Base-by-base conservation (phyloP, 352 stramenopile species). In the Globisporangium apiculatum region DNA sequence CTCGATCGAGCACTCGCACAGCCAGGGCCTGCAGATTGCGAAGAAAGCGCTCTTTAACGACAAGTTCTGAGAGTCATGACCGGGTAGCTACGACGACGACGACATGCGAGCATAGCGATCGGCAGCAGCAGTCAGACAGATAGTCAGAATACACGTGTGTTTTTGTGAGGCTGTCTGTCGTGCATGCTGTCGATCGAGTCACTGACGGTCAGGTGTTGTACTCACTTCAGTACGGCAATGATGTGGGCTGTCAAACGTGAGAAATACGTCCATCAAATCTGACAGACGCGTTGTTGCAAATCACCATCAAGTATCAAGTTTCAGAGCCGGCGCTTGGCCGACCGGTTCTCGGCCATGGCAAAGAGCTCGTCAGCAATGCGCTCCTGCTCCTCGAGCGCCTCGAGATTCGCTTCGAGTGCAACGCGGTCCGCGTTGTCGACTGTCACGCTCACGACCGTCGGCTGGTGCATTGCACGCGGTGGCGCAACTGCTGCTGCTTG, bases 31-130 rank as follows among this genome's bases (percentile, higher is more conserved):
- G 35, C 86, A 95, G 68, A 66, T 93, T 41, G 73, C 76, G 15
- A 95, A 95, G 65, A 90, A 91, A 62, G 69, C 66, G 36, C 73
- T 95, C 6, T 95, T 95, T 55, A 94, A 95, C 60, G 76, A 83
- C 65, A 86, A 86, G 55, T 88, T 80, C 70, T 75, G 60, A 77
- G 24, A 31, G 24, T 31, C 24, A 31, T 31, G 24, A 31, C 24
- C 24, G 24, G 2, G 24, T 31, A 31, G 24, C 24, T 31, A 31
- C 24, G 24, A 31, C 24, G 24, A 31, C 1, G 24, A 31, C 24
- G 24, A 31, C 24, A 31, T 31, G 24, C 24, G 1, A 31, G 24
- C 24, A 31, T 31, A 31, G 24, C 24, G 24, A 31, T 31, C 24
- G 24, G 24, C 24, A 31, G 24, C 24, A 31, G 24, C 24, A 31